Evolutionary conservation across 2,329 filamentous ascomycete species (phyloP), one percentile per base, ranked within the genome.

Genomic region (Ophiostoma quercus): DNA sequence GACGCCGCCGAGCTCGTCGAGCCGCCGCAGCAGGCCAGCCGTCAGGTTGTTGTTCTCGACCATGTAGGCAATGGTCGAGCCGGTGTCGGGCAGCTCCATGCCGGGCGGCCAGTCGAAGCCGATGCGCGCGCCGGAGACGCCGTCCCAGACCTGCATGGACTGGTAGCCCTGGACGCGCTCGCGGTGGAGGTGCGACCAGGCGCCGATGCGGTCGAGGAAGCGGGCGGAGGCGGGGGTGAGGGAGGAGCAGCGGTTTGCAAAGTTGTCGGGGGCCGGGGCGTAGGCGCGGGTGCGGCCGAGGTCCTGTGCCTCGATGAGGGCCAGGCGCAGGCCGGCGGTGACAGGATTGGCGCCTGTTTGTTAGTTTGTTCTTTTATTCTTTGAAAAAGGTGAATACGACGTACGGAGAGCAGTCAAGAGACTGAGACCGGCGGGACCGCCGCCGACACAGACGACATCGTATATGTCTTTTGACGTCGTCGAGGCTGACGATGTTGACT

Each of bases 131-230:
- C 88, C 93, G 57, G 91, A 92, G 70, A 97, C 87, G 72, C 94
- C 96, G 78, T 99, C 95, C 95, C 96, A 99, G 41, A 98, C 95
- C 78, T 97, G 91, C 95, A 99, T 99, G 75, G 94, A 91, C 71
- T 96, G 89, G 79, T 97, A 99, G 0, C 89, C 86, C 81, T 97
- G 94, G 43, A 95, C 87, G 41, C 95, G 88, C 6, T 87, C 82
- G 60, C 84, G 81, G 74, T 91, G 85, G 72, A 97, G 82, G 76
- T 96, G 88, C 7, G 84, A 77, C 95, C 94, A 98, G 67, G 90
- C 93, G 47, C 94, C 95, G 72, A 96, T 95, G 4, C 85, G 83
- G 76, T 92, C 84, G 73, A 98, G 85, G 76, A 95, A 97, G 3
- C 84, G 85, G n/a, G 92, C 90, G 0, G 94, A 97, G 0, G 90